Base-by-base conservation (phyloP, 495 filamentous ascomycete species). In the Neurospora sublineolata region DNA sequence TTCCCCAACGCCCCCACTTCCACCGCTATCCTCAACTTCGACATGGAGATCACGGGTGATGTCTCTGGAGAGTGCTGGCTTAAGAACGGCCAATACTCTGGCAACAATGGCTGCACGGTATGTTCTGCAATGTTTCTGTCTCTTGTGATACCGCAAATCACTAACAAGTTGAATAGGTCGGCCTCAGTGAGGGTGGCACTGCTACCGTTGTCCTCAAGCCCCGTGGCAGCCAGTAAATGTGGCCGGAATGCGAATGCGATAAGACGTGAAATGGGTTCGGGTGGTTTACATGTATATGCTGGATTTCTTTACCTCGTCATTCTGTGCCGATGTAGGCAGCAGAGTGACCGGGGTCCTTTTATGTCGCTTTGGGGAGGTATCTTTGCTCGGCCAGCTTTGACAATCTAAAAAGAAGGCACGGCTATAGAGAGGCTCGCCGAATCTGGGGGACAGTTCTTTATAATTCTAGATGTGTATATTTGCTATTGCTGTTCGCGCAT, bases 81-180 rank as follows among this genome's bases (percentile, higher is more conserved):
- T 76, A 85, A 88, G 72, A 83, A 88, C 72, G 92, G 92, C 46
- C 75, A 84, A 46, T 93, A 88, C 76, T 84, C 84, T 73, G 81
- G 85, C 60, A 71, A 77, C 60, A 85, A 82, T 68, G 91, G 91
- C 71, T 94, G 91, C 86, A 93, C 91, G 72, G 91, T 93, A 85
- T 81, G 86, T 85, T 68, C 23, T 16, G 38, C 23, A 8, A 68
- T 72, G 37, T 20, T 37, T 41, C 20, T 5, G 64, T 18, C 70
- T 37, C 12, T 3, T 37, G 1, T 12, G 11, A 11, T 30, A 11
- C 9, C 14, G 40, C 36, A 8, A 44, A n/a, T 38, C 23, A 42
- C 73, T 73, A 71, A 80, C 78, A 77, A 73, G 14, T 11, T 41
- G 16, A 71, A 69, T 68, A 84, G 83, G 80, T 82, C 33, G 80